Conservation (phyloP, 2,329 filamentous ascomycete genomes). For the Juglanconis oblonga region DNA sequence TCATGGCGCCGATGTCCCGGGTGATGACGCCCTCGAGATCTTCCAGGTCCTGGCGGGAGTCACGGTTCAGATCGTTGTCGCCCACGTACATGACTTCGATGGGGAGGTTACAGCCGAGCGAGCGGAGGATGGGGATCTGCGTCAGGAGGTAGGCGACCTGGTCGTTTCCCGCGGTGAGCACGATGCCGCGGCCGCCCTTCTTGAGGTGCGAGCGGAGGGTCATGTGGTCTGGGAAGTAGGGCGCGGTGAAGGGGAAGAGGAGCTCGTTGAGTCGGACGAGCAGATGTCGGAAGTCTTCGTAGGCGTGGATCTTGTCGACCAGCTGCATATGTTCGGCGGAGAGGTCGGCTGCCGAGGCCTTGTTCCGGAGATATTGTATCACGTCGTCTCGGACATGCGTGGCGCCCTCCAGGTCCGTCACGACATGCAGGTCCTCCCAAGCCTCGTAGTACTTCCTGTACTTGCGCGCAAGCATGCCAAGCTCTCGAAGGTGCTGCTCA, state of each 20-base stretch:
- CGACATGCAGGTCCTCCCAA: slow-evolving; percentile 36
- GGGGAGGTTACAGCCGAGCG: slow-evolving; percentile 35
- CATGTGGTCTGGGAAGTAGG: slow-evolving; percentile 43
- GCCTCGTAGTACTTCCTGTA: slow-evolving; percentile 37
- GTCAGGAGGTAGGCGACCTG: slow-evolving; percentile 41
- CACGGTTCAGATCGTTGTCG: slow-evolving; percentile 40
- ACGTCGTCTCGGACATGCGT: slow-evolving; percentile 38
- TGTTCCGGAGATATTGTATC: slow-evolving; percentile 33
- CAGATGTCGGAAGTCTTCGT: slow-evolving; percentile 39
- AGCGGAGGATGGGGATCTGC: slow-evolving; percentile 35
- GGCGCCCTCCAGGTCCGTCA: slow-evolving; percentile 28
- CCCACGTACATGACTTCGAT: slow-evolving; percentile 41
- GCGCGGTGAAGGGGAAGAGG: slow-evolving; percentile 37
- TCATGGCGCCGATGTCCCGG: slow-evolving; percentile 41
- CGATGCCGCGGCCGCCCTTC: slow-evolving; percentile 39
- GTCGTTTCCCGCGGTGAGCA: slow-evolving; percentile 41
- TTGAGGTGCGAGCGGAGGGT: slow-evolving; percentile 39
- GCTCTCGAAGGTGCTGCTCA: slow-evolving; percentile 35
- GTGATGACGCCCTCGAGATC: slow-evolving; percentile 40
- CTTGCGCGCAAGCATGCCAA: slow-evolving; percentile 36
- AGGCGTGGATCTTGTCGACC: slow-evolving; percentile 34
- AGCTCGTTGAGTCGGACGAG: slow-evolving; percentile 34
- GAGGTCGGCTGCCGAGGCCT: slow-evolving; percentile 18
- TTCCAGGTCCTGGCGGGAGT: slow-evolving; percentile 38
- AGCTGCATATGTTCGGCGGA: slow-evolving; percentile 22